phyloP scores from a whole-genome alignment of 2,329 filamentous ascomycete species.

The Elsinoe australis region DNA sequence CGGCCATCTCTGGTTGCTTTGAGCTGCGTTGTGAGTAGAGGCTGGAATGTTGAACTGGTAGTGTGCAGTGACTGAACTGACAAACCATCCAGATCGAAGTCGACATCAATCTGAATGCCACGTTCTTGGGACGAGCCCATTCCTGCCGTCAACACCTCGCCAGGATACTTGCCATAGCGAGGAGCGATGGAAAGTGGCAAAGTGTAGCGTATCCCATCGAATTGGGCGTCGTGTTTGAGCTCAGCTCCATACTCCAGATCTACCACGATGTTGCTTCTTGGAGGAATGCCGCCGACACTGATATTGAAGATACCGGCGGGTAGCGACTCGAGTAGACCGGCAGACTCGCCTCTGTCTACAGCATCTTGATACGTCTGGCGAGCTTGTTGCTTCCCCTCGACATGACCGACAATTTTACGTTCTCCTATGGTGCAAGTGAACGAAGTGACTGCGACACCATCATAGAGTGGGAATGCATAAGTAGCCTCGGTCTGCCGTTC shows the following conservation, averaged over 20 bases:
- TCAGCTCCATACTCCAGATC: slow-evolving; percentile 62
- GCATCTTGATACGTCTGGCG: slow-evolving; percentile 53
- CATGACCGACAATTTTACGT: slow-evolving; percentile 54
- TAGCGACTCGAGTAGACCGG: slow-evolving; percentile 58
- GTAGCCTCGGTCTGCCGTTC: slow-evolving; percentile 47
- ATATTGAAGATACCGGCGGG: slow-evolving; percentile 60
- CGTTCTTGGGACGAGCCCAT: slow-evolving; percentile 24
- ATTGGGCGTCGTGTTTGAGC: slow-evolving; percentile 62
- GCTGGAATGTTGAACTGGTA: background rate
- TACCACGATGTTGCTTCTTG: slow-evolving; percentile 49
- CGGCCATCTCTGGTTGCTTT: background rate
- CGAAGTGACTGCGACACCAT: slow-evolving; percentile 61
- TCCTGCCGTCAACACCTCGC: slow-evolving; percentile 26
- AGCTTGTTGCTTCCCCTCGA: slow-evolving; percentile 59
- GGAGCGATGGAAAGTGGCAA: slow-evolving; percentile 61
- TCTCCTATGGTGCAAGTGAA: slow-evolving; percentile 59
- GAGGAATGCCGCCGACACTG: slow-evolving; percentile 59
- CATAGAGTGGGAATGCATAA: slow-evolving; percentile 65
- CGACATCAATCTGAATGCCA: slow-evolving; percentile 50
- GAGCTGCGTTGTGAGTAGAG: background rate
- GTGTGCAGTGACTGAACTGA: slow-evolving; percentile 47
- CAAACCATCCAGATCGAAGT: slow-evolving; percentile 51
- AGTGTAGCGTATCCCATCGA: slow-evolving; percentile 60
- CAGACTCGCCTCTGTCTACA: slow-evolving; percentile 50
- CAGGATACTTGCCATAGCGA: slow-evolving; percentile 51